Evolutionary conservation across 2,329 filamentous ascomycete species (phyloP), one percentile per base, ranked within the genome.

Genomic region (Stachybotrys chlorohalonatus): DNA sequence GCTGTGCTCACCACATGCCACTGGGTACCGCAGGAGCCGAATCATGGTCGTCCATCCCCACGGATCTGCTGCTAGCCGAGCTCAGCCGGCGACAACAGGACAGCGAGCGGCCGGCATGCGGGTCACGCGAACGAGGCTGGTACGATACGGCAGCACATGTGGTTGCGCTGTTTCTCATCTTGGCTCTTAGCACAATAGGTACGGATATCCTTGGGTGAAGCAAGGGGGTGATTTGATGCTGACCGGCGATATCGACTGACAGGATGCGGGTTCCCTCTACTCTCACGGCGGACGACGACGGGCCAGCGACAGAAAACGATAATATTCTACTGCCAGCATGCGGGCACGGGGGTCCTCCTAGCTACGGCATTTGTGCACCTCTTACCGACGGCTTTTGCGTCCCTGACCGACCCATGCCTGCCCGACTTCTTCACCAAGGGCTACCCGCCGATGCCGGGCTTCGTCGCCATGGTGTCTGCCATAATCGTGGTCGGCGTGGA

Each of bases 341-440:
- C 90, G 60, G 87, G 89, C 64, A 94, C 89, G 1, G 89, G 89
- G 56, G 90, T 94, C 17, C 75, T 94, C n/a, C 86, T 94, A 58
- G 89, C 90, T 11, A 94, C 89, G 1, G 89, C 89, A 54, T 94
- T 94, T 64, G 88, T 93, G 31, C 89, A 93, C 71, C 76, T 87
- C 11, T 78, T 87, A 5, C 85, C 83, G 53, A 88, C 82, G 31
- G 85, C 86, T 1, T 89, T 89, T 62, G 69, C 77, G 56, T 85
- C 83, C 47, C 73, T 87, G 17, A 86, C 80, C 59, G 81, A 87
- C 58, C 85, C 85, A 48, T 89, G 86, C 63, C 82, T 95, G 0
- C 89, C 90, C 8, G 75, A 80, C 55, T 87, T 91, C 66, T 95
- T 92, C 81, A 93, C 82, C 67, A 66, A 86, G 58, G 81, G 82